Evolutionary conservation across 2,329 filamentous ascomycete genomes (phyloP), one percentile per base, ranked within the genome.

Genomic region (Aspergillus sp.): DNA sequence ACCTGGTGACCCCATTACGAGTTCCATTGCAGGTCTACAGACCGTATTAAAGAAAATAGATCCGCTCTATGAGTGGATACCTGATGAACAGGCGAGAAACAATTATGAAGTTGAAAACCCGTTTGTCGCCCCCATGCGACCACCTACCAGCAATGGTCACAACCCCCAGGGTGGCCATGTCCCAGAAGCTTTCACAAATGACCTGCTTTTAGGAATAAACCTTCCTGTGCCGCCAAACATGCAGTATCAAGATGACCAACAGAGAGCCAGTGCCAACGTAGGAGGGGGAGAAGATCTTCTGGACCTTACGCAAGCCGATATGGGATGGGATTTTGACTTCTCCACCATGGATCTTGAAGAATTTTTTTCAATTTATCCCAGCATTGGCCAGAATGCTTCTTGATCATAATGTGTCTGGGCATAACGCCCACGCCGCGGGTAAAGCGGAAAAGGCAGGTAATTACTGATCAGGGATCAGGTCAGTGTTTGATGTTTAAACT

Each of bases 321-420:
- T 66, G 57, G 64, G 61, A 5, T 68, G 64, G 64, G 56, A 67
- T 39, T 64, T 68, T 45, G 62, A 67, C 33, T 66, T 68, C 39
- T 67, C 64, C 3, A 66, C 64, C 1, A 67, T 68, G 64, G 65
- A 68, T 39, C 45, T 68, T 5, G 65, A 67, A 29, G 57, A 62
- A 0, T 67, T 68, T 32, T 61, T 67, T 37, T 68, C 65, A 4
- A 47, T 66, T 11, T 57, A 66, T 45, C 60, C 60, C 6, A 46
- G 50, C 6, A 46, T 53, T 27, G 51, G 54, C 13, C 31, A 19
- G 4, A 19, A 19, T 19, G 19, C 19, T 19, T 19, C 19, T 19
- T 19, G 19, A 19, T 19, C 19, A 19, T n/a, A n/a, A n/a, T n/a
- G n/a, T 19, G 19, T 4, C 19, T 2, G 19, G 19, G 19, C 19